Evolutionary conservation across 352 stramenopile species (phyloP), one percentile per base, ranked within the genome.

Genomic region (Phytopythium montanum): DNA sequence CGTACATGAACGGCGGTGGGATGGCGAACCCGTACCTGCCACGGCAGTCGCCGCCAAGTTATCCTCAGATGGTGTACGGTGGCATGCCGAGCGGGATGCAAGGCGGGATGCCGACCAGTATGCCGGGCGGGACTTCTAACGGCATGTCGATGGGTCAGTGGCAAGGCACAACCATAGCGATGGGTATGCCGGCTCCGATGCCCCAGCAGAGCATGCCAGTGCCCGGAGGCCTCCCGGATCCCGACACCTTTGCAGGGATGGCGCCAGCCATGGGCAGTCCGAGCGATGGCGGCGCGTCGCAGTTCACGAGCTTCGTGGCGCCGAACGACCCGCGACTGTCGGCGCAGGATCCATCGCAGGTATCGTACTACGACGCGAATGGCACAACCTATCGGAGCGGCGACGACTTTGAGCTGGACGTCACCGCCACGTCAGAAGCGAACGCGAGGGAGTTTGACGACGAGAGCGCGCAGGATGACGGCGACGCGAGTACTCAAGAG

Each of bases 311-410:
- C 14, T 90, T 92, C 46, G 75, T 90, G 12, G 72, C 82, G 13
- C 67, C 76, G 0, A 92, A 92, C 49, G 75, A 89, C 13, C 66
- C 75, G 1, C 83, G 69, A 39, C 52, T 87, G 9, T 57, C 64
- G 3, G 59, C 69, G 12, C 53, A 70, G 46, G 70, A 81, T 58
- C 49, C 59, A 25, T 79, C 72, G 29, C 72, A 75, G n/a, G 70
- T 90, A 19, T 76, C 72, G 54, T 92, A 77, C 55, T 92, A 81
- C 41, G 80, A 89, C 54, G 73, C 80, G 3, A 88, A 89, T 19
- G 79, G 65, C 19, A 87, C 79, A 36, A 83, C 77, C 0, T 92
- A 79, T 52, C 80, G 83, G 25, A 82, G 73, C 50, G 68, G 64
- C 14, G 75, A 79, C 52, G 69, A 80, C 31, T 87, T 90, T 46